These are phyloP conservation scores for Nadsonia commutata DNA, from an alignment of 1,139 yeast species.

Conservation along the genomic window DNA sequence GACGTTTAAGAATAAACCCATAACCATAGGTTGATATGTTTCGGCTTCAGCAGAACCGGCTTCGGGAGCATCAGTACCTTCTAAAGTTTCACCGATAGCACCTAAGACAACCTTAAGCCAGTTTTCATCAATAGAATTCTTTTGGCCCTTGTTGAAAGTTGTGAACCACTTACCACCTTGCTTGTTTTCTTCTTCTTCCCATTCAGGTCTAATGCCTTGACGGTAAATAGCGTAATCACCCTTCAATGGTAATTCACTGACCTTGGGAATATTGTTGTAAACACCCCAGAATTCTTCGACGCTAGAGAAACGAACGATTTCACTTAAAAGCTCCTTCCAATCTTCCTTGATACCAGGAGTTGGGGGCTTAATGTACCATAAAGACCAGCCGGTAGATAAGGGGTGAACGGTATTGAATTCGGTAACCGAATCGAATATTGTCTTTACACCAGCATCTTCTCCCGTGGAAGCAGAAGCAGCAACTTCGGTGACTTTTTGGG, in stretches of 20 bases:
- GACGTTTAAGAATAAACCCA: conserved; percentile 85
- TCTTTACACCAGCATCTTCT: conserved; percentile 19
- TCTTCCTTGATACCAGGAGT: conserved; percentile 51
- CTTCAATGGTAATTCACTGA: conserved; percentile 77
- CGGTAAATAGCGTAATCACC: conserved; percentile 94
- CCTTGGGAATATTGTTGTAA: conserved; percentile 85
- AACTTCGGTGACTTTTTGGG: conserved; percentile 13
- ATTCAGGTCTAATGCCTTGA: conserved; percentile 91
- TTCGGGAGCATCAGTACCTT: conserved; percentile 44
- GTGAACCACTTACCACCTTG: conserved; percentile 94
- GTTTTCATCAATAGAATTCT: conserved; percentile 62
- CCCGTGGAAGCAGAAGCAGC: conserved; percentile 13
- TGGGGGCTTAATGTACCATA: conserved; percentile 95
- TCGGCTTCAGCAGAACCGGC: conserved; percentile 4
- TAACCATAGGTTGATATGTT: conserved; percentile 31
- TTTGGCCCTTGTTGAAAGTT: conserved; percentile 46
- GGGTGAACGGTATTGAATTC: conserved; percentile 82
- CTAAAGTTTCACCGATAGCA: conserved; percentile 92
- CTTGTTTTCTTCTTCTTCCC: conserved; percentile 87
- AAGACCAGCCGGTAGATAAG: conserved; percentile 83
- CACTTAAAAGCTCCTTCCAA: conserved; percentile 89
- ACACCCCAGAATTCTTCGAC: conserved; percentile 99
- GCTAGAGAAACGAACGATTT: conserved; percentile 79
- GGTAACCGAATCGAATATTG: conserved; percentile 53
- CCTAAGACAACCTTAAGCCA: conserved; percentile 89